Evolutionary conservation across 352 stramenopile genomes (phyloP), one percentile per base, ranked within the genome.

Genomic region (Pythium plurisporium): DNA sequence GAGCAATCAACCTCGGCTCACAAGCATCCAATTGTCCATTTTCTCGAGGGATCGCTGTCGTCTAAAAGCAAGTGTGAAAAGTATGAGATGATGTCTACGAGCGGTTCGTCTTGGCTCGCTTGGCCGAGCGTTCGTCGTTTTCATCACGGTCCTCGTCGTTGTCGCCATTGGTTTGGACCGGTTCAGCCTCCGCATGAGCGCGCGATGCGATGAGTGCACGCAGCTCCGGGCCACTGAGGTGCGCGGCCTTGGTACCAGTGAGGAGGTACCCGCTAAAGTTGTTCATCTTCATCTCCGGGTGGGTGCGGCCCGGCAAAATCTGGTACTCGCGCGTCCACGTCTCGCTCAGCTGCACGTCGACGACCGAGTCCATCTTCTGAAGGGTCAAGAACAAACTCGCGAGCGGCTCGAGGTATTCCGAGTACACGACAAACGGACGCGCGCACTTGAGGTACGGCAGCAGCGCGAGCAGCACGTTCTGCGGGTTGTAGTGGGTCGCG

Each of bases 251-350:
- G 45, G 96, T 92, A 5, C 94, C 95, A 6, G 87, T 96, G 17
- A 99, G 72, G 29, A 99, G 70, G 64, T 97, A 99, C 15, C 96
- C 94, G 42, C 94, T 97, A 72, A 89, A 97, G 47, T 96, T 94
- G 64, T 84, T 97, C 91, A 99, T 99, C 61, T 82, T 97, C 96
- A 98, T 99, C 55, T 93, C 87, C 0, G 96, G 96, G 74, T 98
- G 96, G 27, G 94, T 99, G 14, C 94, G 80, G 15, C 91, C 90
- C 6, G 91, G 90, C 19, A 98, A 54, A 15, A 94, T 86, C 72
- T 99, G 94, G 72, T 98, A 96, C 68, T 98, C 93, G 30, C 96
- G 87, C 46, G 94, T 97, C 92, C 93, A 99, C 12, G 91, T 98
- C 65, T 98, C 93, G 41, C 86, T 98, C 19, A 99, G 63, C 52